Evolutionary conservation across 495 filamentous ascomycete genomes (phyloP).

Genomic region (Penicillium dipodomyicola): DNA sequence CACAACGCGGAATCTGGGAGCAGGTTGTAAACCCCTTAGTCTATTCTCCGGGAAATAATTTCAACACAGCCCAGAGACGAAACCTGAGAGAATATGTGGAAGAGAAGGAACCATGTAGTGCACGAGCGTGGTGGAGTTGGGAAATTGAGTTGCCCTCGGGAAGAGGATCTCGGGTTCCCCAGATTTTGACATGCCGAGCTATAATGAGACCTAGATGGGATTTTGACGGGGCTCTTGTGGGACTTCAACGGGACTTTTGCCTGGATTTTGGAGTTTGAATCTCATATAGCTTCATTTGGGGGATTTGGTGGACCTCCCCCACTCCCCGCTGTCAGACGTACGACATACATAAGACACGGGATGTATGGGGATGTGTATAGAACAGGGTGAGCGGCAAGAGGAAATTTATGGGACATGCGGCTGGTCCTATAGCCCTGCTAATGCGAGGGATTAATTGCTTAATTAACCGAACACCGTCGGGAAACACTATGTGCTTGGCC

Average conservation of each 20-base stretch:
- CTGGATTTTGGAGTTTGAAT: background rate
- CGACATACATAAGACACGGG: background rate
- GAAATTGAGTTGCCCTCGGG: conserved; percentile 32
- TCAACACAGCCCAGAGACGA: background rate
- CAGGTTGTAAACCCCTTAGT: conserved; percentile 9
- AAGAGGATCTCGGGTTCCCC: conserved; percentile 24
- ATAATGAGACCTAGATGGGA: background rate
- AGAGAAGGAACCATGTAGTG: conserved; percentile 6
- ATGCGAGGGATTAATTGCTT: background rate
- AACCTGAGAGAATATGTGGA: conserved; percentile 8
- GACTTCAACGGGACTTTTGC: too few relatives aligned
- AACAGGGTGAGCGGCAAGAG: background rate
- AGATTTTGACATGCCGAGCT: conserved; percentile 10
- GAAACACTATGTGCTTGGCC: background rate
- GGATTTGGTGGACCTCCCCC: background rate
- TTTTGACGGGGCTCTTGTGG: background rate
- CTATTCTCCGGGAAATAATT: conserved; percentile 17
- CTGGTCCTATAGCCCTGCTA: background rate
- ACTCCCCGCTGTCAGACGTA: conserved; percentile 8
- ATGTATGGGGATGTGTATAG: too few relatives aligned
- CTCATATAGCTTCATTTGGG: background rate
- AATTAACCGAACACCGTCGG: background rate
- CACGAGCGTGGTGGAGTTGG: conserved; percentile 19
- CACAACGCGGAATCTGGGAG: background rate
- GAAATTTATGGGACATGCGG: background rate